Evolutionary conservation across 108 stramenopile genomes (phyloP), one percentile per base, ranked within the genome.

Genomic region (Skeletonema grethae): DNA sequence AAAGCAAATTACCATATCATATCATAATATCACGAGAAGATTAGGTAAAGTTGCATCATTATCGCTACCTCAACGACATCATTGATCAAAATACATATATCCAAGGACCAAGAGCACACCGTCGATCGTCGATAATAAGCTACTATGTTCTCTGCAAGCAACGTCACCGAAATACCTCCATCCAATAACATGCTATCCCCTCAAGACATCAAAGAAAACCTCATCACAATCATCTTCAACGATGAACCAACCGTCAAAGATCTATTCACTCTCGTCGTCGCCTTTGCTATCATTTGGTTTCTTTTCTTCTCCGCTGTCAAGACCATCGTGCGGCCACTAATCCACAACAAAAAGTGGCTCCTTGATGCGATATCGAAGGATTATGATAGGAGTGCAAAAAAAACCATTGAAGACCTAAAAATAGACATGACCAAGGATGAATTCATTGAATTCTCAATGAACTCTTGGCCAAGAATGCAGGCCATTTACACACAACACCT

Each of bases 381-480:
- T 28, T 79, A 79, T 41, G 73, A 79, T 1, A 57, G 67, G 32
- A 28, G 7, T 0, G 73, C 20, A 10, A 53, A 53, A 22, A 53
- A 22, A 53, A 9, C 8, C 2, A 72, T 18, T 28, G 25, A 72
- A 74, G 34, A 63, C 53, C 7, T 45, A 15, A 57, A 79, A 18
- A 24, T 79, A 1, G 53, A 65, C 18, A 69, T 73, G 61, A 74
- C 78, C 9, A 79, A 69, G 56, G 78, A 64, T 31, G 78, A 73
- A 55, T 65, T 30, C 10, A 34, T 79, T 15, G 20, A 25, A 7
- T 69, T 20, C 13, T 6, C 20, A 13, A 67, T 79, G 67, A 61
- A 63, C 24, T 46, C 48, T 28, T 72, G 63, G 63, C 61, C 76
- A 2, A n/a, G 71, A 13, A 66, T 65, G 57, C 68, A 68, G 34